A percentile compares a stretch with the other conserved stretches of the same genome.
Conservation (phyloP, 2,329 filamentous ascomycete genomes). For the Beauveria varroae region DNA sequence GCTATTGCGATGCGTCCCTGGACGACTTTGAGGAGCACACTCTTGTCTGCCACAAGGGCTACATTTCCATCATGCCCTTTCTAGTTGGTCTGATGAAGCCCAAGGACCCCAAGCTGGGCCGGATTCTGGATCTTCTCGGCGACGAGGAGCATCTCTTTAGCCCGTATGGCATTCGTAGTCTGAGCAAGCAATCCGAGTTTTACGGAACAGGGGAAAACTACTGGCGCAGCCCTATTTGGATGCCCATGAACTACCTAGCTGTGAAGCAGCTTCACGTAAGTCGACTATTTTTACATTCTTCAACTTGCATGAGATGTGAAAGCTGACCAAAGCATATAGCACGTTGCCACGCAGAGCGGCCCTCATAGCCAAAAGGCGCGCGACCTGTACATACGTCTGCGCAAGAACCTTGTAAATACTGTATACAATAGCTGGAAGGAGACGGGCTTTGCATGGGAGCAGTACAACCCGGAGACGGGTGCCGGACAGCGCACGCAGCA, state of each 20-base stretch:
- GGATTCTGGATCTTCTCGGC: conserved; percentile 67
- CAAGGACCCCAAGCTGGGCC: conserved; percentile 66
- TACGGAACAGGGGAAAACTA: conserved; percentile 95
- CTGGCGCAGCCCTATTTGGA: conserved; percentile 91
- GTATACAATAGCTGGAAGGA: conserved; percentile 82
- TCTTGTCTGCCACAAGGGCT: conserved; percentile 93
- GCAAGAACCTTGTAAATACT: conserved; percentile 80
- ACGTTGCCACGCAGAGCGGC: conserved; percentile 56
- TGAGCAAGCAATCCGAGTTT: conserved; percentile 74
- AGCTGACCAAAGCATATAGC: conserved; percentile 37
- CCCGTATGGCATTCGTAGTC: conserved; percentile 75
- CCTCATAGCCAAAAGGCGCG: conserved; percentile 61
- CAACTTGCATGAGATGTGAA: not conserved
- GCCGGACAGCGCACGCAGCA: conserved; percentile 93
- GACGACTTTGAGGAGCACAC: conserved; percentile 89
- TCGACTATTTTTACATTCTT: conserved; percentile 16
- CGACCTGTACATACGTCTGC: conserved; percentile 68
- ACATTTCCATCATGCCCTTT: conserved; percentile 90
- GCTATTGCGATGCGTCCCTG: conserved; percentile 91
- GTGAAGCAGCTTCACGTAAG: conserved; percentile 70
- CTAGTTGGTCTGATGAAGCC: conserved; percentile 70
- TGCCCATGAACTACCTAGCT: conserved; percentile 91
- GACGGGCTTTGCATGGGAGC: conserved; percentile 97
- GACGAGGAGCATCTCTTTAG: conserved; percentile 88
- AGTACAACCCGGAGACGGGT: conserved; percentile 92